Evolutionary conservation across 352 stramenopile species (phyloP).

Genomic region (Pythium folliculosum): DNA sequence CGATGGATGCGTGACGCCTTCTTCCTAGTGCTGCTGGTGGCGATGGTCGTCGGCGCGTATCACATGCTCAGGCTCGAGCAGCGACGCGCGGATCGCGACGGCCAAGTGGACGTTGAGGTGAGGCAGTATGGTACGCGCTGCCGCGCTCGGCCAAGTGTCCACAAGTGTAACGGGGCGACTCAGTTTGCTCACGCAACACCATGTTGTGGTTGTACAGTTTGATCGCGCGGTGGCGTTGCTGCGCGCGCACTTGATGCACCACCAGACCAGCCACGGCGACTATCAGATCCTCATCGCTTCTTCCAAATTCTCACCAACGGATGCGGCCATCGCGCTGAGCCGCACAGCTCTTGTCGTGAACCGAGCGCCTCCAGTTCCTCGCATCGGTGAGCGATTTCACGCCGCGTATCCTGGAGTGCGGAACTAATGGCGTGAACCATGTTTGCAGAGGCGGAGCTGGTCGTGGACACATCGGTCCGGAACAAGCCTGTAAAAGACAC

Average conservation of each 20-base stretch:
- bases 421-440: background rate
- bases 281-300: conserved; percentile 54
- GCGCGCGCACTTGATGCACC: conserved; percentile 39
- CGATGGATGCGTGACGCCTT: background rate
- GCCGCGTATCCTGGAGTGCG: too few relatives aligned
- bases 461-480: conserved; percentile 6
- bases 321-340: conserved; percentile 11
- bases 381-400: conserved; percentile 43
- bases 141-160: too few relatives aligned
- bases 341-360: conserved; percentile 58
- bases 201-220: conserved; percentile 41
- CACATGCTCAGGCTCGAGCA: conserved; percentile 59
- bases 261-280: conserved; percentile 1
- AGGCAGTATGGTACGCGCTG: background rate
- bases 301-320: background rate
- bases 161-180: too few relatives aligned
- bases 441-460: conserved; percentile 20
- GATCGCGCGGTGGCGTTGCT: conserved; percentile 45
- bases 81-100: conserved; percentile 34
- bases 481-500: background rate
- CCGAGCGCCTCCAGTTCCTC: conserved; percentile 45
- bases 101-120: conserved; percentile 46
- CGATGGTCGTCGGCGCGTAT: conserved; percentile 59
- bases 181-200: too few relatives aligned
- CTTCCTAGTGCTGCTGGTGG: conserved; percentile 53